Percentiles rank a stretch among this genome's conserved stretches.
Evolutionary conservation across 2,329 filamentous ascomycete genomes (phyloP).

Genomic region (Fusarium sp.): DNA sequence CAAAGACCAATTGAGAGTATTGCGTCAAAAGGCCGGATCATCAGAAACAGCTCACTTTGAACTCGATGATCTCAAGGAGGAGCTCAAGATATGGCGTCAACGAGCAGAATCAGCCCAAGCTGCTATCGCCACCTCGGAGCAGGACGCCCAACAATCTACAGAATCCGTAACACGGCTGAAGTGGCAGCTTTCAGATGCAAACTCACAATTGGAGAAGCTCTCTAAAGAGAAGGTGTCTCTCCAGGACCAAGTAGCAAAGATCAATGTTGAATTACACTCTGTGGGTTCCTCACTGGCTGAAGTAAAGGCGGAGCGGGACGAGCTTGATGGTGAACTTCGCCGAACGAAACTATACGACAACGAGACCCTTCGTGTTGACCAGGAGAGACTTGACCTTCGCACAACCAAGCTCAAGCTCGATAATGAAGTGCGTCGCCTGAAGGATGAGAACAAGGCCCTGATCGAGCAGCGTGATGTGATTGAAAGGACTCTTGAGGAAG

Average conservation of each 20-base stretch:
- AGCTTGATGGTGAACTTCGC: conserved; percentile 72
- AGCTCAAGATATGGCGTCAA: conserved; percentile 49
- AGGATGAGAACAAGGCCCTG: conserved; percentile 72
- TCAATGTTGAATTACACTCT: conserved; percentile 71
- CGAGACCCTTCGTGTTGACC: conserved; percentile 72
- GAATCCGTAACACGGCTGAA: conserved; percentile 66
- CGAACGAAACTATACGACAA: conserved; percentile 67
- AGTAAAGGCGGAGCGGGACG: conserved; percentile 74
- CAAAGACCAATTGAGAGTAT: conserved; percentile 45
- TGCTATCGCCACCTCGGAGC: conserved; percentile 50
- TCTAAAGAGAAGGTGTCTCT: conserved; percentile 72
- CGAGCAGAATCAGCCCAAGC: conserved; percentile 46
- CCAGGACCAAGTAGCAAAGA: conserved; percentile 71
- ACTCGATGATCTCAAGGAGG: conserved; percentile 39
- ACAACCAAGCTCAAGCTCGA: conserved; percentile 77
- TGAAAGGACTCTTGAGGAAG: conserved; percentile 74
- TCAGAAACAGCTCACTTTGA: conserved; percentile 46
- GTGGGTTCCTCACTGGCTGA: conserved; percentile 69
- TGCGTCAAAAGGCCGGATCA: conserved; percentile 34
- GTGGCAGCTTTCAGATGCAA: conserved; percentile 70
- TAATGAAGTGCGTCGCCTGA: conserved; percentile 73
- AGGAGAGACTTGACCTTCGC: conserved; percentile 77
- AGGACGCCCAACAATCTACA: conserved; percentile 53
- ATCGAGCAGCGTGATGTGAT: conserved; percentile 68
- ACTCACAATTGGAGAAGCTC: conserved; percentile 67